Base-by-base conservation (phyloP, 1,284 basidiomycete genomes). In the Chalciporus piperatoides region DNA sequence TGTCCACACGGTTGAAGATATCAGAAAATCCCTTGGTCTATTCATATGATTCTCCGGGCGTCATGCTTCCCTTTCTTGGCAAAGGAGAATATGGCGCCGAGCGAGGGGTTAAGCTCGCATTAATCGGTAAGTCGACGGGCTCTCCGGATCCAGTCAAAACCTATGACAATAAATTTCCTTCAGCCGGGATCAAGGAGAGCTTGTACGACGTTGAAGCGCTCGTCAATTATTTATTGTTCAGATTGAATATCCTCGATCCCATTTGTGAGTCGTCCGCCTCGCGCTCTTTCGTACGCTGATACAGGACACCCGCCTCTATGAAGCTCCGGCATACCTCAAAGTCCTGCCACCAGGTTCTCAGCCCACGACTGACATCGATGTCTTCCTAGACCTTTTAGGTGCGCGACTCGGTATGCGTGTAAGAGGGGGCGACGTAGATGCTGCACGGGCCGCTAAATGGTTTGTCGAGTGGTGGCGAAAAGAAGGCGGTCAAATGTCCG, bases 1-100 rank as follows among this genome's bases (percentile, higher is more conserved):
- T 96, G 38, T 93, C 90, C 2, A 93, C 85, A 11, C 81, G 90
- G 25, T 75, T 95, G 41, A 91, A 91, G 67, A 76, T 96, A 41
- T 86, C 84, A 28, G 69, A 84, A 48, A 78, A 86, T 55, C 95
- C 87, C 3, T 76, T 85, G 5, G 86, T 97, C 14, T 98, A 99
- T 70, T 90, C 96, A 3, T 95, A 89, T 64, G 96, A 99, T 72
- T 89, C 92, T 5, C 97, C 96, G 0, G 97, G 96, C 1, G 90
- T 98, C 35, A 98, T 99, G 95, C 76, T 97, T 28, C 93, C 95
- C 4, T 98, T 90, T 70, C 79, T 98, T n/a, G 96, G 96, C 1
- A 80, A 77, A 48, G 93, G 93, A 1, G 76, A 81, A 41, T 74
- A 76, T 52, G 96, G 93, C 21, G 86, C 92, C 40, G 96, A 99